Base-by-base conservation (phyloP, 2,329 filamentous ascomycete genomes). In the Fusarium brachygibbosum region DNA sequence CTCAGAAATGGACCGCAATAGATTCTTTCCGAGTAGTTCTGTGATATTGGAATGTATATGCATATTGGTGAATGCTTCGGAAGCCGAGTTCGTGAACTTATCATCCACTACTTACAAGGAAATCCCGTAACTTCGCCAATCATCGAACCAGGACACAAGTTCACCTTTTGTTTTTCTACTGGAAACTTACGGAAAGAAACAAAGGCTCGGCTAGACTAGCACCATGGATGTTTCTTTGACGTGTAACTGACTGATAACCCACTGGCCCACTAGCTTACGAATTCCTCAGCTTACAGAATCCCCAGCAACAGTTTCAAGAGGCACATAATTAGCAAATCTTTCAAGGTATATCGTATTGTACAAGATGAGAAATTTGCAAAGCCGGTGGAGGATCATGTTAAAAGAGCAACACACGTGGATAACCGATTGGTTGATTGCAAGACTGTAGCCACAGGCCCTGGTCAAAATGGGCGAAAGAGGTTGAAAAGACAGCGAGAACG, bases 341-440 rank as follows among this genome's bases (percentile, higher is more conserved):
- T 38, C 34, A 29, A 48, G n/a, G 40, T 37, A 31, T 58, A 17
- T 25, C 23, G 46, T 45, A 58, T 44, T 46, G 35, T 28, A 53
- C 19, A 44, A 64, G 29, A 51, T 29, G 59, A 53, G 34, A 40
- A 35, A 25, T 52, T 52, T 44, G 49, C 48, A 50, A 67, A 57
- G 50, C 32, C 23, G 42, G 44, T 32, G 49, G 34, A 63, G 49
- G 49, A 41, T 28, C 49, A 50, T 45, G 41, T 52, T 19, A 35
- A 31, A 31, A 53, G 37, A 56, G 58, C 49, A 57, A 65, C 48
- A 61, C 68, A 70, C 68, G 68, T 70, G 67, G 67, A 68, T 52
- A 60, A 70, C 63, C 54, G 58, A 70, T 70, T 70, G 68, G 68
- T 46, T 37, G 16, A 35, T 37, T 65, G 44, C 41, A 31, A 55